These are phyloP conservation scores for Staphylotrichum longicolle DNA, from an alignment of 495 filamentous ascomycete species.

Conservation along the genomic window DNA sequence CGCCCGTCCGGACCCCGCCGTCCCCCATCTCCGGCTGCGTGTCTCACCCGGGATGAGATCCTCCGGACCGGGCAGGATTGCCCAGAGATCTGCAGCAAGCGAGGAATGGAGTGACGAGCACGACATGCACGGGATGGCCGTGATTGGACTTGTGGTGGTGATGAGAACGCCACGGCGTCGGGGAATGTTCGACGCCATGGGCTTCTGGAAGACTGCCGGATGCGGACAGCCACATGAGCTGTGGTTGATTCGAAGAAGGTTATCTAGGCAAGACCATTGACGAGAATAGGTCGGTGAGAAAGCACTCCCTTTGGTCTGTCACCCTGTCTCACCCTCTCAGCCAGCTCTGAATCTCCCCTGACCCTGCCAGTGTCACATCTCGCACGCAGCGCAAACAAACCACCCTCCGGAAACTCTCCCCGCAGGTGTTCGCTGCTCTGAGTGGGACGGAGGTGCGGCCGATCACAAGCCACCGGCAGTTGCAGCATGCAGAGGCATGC, in stretches of 20 bases:
- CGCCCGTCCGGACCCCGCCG: background rate
- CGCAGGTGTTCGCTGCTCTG: background rate
- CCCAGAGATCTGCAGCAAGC: constrained; percentile 1
- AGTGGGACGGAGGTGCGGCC: background rate
- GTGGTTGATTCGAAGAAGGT: too few relatives aligned
- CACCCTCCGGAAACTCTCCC: background rate
- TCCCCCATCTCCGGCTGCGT: background rate
- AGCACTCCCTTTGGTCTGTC: too few relatives aligned
- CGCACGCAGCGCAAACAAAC: background rate
- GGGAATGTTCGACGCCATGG: background rate
- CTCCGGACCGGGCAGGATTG: background rate
- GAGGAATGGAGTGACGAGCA: too few relatives aligned
- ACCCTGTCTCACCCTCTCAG: background rate
- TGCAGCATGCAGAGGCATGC: background rate
- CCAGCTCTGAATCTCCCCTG: background rate
- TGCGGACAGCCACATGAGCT: background rate
- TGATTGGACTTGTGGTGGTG: background rate
- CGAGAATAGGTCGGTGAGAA: too few relatives aligned
- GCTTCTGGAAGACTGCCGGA: constrained; percentile 1
- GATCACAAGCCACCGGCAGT: constrained; percentile 13
- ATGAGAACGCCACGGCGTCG: background rate
- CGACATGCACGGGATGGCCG: background rate
- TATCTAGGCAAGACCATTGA: too few relatives aligned
- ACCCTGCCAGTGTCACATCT: background rate
- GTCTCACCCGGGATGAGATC: background rate